Conservation (phyloP, 768 basidiomycete species). For the Phlegmacium glaucopus region DNA sequence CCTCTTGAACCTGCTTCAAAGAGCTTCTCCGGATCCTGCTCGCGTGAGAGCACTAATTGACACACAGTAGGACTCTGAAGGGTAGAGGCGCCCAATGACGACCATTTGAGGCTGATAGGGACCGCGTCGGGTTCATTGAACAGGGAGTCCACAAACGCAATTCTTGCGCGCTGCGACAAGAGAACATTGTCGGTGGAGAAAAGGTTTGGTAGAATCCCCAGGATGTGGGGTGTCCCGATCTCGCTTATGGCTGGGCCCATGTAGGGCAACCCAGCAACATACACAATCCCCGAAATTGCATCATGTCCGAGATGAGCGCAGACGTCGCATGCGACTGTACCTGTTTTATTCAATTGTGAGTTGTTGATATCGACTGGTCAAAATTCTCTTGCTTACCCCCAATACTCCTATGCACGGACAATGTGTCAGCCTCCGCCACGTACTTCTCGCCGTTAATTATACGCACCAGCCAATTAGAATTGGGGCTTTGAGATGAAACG, state of each 20-base stretch:
- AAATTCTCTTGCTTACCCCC: conserved; percentile 22
- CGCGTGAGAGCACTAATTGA: conserved; percentile 18
- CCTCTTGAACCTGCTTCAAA: conserved; percentile 22
- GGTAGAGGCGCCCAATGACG: conserved; percentile 20
- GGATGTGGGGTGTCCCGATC: conserved; percentile 19
- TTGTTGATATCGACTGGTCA: neutral
- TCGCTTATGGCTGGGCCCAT: conserved; percentile 17
- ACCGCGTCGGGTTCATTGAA: conserved; percentile 24
- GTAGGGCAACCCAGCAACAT: conserved; percentile 23
- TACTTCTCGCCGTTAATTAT: neutral
- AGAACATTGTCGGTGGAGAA: conserved; percentile 18
- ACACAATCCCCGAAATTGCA: conserved; percentile 27
- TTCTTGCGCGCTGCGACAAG: conserved; percentile 14
- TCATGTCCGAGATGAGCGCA: conserved; percentile 21
- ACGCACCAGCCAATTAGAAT: conserved; percentile 30
- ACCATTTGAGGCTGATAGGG: conserved; percentile 20
- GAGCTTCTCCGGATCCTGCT: conserved; percentile 24
- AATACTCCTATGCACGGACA: conserved; percentile 22
- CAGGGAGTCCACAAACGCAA: conserved; percentile 22
- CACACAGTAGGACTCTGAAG: conserved; percentile 17
- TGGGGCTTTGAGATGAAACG: conserved; percentile 25
- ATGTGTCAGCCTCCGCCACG: neutral
- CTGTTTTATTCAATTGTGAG: conserved; percentile 12
- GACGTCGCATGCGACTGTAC: conserved; percentile 26
- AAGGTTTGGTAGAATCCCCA: conserved; percentile 18